Evolutionary conservation across 768 basidiomycete genomes (phyloP), one percentile per base, ranked within the genome.

Genomic region (Tylopilus sp.): DNA sequence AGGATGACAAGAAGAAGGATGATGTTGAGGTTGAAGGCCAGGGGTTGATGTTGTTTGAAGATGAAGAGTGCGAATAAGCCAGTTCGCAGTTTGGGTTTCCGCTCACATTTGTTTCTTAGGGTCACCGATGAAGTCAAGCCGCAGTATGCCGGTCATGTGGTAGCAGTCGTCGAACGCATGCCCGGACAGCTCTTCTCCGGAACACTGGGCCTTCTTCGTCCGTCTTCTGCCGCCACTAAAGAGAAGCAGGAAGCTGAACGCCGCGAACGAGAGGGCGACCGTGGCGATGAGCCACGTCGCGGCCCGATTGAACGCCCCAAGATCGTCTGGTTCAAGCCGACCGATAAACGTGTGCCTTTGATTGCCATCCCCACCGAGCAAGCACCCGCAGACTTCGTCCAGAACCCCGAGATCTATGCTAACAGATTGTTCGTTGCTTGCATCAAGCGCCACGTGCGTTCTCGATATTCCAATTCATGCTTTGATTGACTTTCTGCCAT

Each of bases 281-380:
- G 84, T 55, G 88, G 83, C 39, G 88, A 91, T 52, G 90, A 92
- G 65, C 87, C 87, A 25, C 79, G 86, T 60, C 85, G 87, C 40
- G 77, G 75, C 25, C 83, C 85, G 1, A 83, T 88, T 40, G 91
- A 94, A 68, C 85, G 95, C 36, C 95, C 95, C 56, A 98, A 98
- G 79, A 99, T 99, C 57, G 95, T 99, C 41, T 99, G 97, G 97
- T 98, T 99, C 80, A 95, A 98, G 74, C 97, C 97, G 4, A 98
- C 95, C 23, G 95, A 98, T 75, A 99, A 99, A 71, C 90, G 97
- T 51, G 97, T 99, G 1, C 97, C 97, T 40, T 79, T 98, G 38
- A 98, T 99, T 63, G 97, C 97, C 50, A 99, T 99, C 56, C 95
- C 95, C 8, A 98, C 97, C 7, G 97, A 99, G 64, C 97, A 99